These are phyloP conservation scores for Stephania cephalantha DNA, from an alignment of 164 flowering plant genomes.

Conservation along the genomic window DNA sequence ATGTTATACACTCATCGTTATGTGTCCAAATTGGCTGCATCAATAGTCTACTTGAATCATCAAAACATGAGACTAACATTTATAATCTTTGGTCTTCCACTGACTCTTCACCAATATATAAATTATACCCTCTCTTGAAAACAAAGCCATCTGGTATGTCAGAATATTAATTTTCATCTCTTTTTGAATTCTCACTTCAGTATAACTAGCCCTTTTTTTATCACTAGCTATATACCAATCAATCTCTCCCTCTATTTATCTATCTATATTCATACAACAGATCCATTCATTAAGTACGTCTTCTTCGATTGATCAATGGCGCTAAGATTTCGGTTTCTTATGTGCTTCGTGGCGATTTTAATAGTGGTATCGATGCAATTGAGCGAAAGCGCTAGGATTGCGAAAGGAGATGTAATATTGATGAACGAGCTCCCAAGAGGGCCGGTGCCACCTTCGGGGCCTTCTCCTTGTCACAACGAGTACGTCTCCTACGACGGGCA, in stretches of 20 bases:
- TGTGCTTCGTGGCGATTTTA: neutral
- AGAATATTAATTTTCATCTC: too few relatives aligned
- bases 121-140: neutral
- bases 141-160: neutral
- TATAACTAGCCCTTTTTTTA: neutral
- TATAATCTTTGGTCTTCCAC: neutral
- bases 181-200: too few relatives aligned
- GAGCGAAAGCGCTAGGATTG: neutral
- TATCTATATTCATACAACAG: neutral
- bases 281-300: neutral
- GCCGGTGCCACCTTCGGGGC: conserved; percentile 45
- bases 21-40: neutral
- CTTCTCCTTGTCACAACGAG: conserved; percentile 40
- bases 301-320: neutral
- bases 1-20: neutral
- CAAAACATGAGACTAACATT: neutral
- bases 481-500: neutral
- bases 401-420: neutral
- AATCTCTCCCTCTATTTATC: neutral
- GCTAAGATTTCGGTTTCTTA: neutral
- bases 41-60: neutral
- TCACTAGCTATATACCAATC: neutral
- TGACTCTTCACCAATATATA: neutral
- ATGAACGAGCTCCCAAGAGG: conserved; percentile 32
- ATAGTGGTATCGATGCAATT: neutral